These are phyloP conservation scores for Penicillium lagena DNA, from an alignment of 495 filamentous ascomycete species.

Conservation along the genomic window DNA sequence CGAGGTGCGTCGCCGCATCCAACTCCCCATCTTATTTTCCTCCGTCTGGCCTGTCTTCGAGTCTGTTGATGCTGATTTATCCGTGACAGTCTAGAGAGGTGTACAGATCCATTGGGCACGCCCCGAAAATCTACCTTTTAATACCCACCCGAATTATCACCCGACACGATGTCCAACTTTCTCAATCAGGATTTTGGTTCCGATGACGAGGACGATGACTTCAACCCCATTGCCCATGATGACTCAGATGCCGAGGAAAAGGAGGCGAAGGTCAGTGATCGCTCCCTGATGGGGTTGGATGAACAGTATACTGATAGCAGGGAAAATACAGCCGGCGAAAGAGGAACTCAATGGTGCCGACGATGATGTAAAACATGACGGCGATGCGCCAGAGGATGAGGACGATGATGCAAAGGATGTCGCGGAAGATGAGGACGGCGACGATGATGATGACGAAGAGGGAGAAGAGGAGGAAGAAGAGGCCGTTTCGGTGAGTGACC, in stretches of 20 bases:
- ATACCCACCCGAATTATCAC: not conserved
- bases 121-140: not conserved
- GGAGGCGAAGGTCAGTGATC: constrained; percentile 33
- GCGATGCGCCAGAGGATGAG: constrained; percentile 43
- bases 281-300: not conserved
- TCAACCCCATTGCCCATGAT: constrained; percentile 66
- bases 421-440: constrained; percentile 26
- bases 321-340: constrained; percentile 24
- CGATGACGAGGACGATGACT: constrained; percentile 76
- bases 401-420: constrained; percentile 48
- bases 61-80: not conserved
- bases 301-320: constrained; percentile 12
- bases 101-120: too few species aligned
- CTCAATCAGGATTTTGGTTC: constrained; percentile 56
- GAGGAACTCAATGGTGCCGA: constrained; percentile 44
- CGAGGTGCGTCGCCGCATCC: constrained; percentile 4
- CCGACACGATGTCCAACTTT: constrained; percentile 44
- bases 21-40: too few species aligned
- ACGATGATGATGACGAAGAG: constrained; percentile 40
- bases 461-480: constrained; percentile 21
- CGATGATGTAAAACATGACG: constrained; percentile 37
- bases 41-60: not conserved
- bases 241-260: constrained; percentile 60
- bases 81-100: not conserved
- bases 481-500: constrained; percentile 6